A percentile compares a stretch with the other conserved stretches of the same genome.
These are phyloP conservation scores for Rickenella mellea DNA, from an alignment of 768 basidiomycete species.

Conservation along the genomic window DNA sequence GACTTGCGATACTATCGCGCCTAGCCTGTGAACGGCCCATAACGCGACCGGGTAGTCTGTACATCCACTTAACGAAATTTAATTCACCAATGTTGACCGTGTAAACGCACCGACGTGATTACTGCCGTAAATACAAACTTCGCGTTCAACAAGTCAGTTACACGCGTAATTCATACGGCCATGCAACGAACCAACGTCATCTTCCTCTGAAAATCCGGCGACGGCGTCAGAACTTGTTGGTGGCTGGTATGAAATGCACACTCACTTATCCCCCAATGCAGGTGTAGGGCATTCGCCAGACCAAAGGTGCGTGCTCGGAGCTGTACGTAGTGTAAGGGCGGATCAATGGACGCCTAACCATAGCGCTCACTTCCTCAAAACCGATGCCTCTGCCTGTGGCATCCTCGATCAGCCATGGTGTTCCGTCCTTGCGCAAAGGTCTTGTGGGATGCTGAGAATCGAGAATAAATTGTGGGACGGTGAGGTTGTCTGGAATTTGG, in stretches of 20 bases:
- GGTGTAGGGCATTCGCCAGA: conserved; percentile 44
- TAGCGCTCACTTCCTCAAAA: conserved; percentile 36
- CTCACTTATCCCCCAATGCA: conserved; percentile 40
- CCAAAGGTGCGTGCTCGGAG: conserved; percentile 37
- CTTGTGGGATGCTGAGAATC: conserved; percentile 30
- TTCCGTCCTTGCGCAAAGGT: conserved; percentile 33
- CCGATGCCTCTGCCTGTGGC: conserved; percentile 32
- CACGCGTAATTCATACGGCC: background rate
- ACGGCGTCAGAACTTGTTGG: conserved; percentile 1
- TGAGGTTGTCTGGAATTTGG: conserved; percentile 52
- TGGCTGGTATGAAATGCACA: conserved; percentile 1
- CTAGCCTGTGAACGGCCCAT: conserved; percentile 52
- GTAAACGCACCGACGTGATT: conserved; percentile 51
- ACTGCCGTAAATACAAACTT: conserved; percentile 56
- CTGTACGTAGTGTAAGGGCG: conserved; percentile 16
- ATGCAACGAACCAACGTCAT: conserved; percentile 39
- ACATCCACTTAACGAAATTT: background rate
- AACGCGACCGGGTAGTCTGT: conserved; percentile 35
- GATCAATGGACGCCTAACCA: conserved; percentile 5
- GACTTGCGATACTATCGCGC: conserved; percentile 48
- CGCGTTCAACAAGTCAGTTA: background rate
- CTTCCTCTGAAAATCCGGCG: conserved; percentile 25
- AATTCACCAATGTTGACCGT: background rate
- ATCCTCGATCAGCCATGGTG: conserved; percentile 56
- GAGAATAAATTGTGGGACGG: conserved; percentile 59